These are phyloP conservation scores for Tilletia indica DNA, from an alignment of 1,284 basidiomycete species.

Conservation along the genomic window DNA sequence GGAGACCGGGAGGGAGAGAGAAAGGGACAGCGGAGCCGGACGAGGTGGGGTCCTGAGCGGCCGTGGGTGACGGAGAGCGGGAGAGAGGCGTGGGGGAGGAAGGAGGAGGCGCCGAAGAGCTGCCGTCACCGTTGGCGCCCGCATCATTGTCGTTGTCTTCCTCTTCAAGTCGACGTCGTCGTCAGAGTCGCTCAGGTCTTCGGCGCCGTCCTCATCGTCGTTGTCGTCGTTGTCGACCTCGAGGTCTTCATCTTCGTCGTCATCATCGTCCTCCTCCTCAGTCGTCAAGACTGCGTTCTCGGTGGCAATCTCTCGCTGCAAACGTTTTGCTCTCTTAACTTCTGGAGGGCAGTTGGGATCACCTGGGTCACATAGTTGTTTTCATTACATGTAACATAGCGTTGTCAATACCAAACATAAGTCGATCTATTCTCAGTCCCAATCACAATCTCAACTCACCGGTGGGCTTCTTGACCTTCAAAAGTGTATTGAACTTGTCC, in stretches of 20 bases:
- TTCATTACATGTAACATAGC: neutral
- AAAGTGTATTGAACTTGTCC: neutral
- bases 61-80: no score
- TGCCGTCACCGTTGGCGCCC: neutral
- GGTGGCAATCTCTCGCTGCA: neutral
- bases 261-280: neutral
- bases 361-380: neutral
- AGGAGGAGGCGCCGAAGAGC: neutral
- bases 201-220: neutral
- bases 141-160: neutral
- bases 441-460: neutral
- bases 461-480: neutral
- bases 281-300: neutral
- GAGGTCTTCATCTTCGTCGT: neutral
- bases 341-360: constrained; percentile 1
- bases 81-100: neutral
- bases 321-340: neutral
- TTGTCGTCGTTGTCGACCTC: neutral
- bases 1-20: neutral
- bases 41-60: neutral
- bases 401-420: neutral
- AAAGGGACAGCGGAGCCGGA: neutral
- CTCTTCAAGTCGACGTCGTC: neutral
- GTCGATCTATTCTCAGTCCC: neutral
- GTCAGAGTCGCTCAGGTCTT: neutral